Conservation (phyloP, 371 early-diverging fungal species). For the Choanephora cucurbitarum region DNA sequence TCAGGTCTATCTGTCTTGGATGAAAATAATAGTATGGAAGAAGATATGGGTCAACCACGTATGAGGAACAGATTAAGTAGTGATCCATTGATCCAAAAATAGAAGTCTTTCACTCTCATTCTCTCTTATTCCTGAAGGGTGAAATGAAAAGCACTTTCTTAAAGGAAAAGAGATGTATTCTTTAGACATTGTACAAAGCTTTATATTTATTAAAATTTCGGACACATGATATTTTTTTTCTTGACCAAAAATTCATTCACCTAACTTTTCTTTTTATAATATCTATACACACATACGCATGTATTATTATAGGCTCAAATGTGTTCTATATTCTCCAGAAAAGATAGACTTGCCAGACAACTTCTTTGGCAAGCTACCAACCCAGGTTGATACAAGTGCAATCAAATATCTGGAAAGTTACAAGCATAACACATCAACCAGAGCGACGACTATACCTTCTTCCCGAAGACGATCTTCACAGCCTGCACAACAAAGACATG, state of each 20-base stretch:
- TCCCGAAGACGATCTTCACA: slow-evolving; percentile 11
- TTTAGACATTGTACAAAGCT: too few species aligned
- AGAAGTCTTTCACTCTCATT: not conserved
- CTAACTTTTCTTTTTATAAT: too few species aligned
- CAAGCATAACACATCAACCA: slow-evolving; percentile 4
- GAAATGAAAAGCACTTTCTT: too few species aligned
- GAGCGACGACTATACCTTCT: not conserved
- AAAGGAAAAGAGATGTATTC: too few species aligned
- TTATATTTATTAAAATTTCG: not conserved
- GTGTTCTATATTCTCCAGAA: slow-evolving; percentile 34
- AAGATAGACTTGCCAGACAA: slow-evolving; percentile 1
- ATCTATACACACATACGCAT: slow-evolving; percentile 6
- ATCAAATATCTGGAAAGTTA: slow-evolving; percentile 11
- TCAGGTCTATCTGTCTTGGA: not conserved
- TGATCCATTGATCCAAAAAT: not conserved
- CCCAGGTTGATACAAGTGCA: not conserved
- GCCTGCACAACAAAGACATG: slow-evolving; percentile 12
- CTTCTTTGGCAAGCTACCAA: slow-evolving; percentile 16
- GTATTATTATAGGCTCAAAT: slow-evolving; percentile 44
- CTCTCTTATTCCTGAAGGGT: too few species aligned
- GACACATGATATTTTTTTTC: not conserved
- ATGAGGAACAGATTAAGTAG: not conserved
- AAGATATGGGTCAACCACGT: not conserved
- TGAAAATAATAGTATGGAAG: not conserved
- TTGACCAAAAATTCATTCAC: not conserved